Evolutionary conservation across 139 green algal genomes (phyloP).

Genomic region (Chlorella sorokiniana): DNA sequence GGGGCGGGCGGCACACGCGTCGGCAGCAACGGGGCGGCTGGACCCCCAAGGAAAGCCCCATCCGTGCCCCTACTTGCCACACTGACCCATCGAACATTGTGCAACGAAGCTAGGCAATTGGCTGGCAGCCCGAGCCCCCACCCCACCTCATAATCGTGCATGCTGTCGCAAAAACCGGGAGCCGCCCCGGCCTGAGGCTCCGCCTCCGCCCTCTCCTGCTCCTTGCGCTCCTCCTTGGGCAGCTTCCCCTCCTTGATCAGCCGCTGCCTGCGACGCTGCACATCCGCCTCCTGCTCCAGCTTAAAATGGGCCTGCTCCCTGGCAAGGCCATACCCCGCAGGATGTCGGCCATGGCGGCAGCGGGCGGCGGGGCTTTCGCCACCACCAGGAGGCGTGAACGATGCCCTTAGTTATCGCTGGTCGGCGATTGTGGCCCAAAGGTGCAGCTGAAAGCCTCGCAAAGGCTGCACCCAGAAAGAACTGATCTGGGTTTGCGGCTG

Average conservation of each 20-base stretch:
- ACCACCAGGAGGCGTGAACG: too few species aligned
- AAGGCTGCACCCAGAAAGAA: too few species aligned
- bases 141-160: constrained; percentile 39
- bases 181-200: neutral
- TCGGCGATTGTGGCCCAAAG: too few species aligned
- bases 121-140: neutral
- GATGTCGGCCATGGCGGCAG: constrained; percentile 11
- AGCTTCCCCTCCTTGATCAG: constrained; percentile 50
- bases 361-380: neutral
- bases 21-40: too few species aligned
- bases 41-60: too few species aligned
- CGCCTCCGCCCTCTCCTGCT: neutral
- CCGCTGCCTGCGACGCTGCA: constrained; percentile 42
- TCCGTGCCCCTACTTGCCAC: too few species aligned
- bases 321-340: constrained; percentile 15
- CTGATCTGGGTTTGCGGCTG: too few species aligned
- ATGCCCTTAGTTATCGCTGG: too few species aligned
- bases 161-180: constrained; percentile 28
- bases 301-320: constrained; percentile 47
- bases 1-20: neutral
- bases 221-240: constrained; percentile 1
- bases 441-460: too few species aligned
- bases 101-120: neutral
- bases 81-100: too few species aligned
- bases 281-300: constrained; percentile 46